These are phyloP conservation scores for Pythium dissimile DNA, from an alignment of 352 stramenopile species.

Conservation along the genomic window DNA sequence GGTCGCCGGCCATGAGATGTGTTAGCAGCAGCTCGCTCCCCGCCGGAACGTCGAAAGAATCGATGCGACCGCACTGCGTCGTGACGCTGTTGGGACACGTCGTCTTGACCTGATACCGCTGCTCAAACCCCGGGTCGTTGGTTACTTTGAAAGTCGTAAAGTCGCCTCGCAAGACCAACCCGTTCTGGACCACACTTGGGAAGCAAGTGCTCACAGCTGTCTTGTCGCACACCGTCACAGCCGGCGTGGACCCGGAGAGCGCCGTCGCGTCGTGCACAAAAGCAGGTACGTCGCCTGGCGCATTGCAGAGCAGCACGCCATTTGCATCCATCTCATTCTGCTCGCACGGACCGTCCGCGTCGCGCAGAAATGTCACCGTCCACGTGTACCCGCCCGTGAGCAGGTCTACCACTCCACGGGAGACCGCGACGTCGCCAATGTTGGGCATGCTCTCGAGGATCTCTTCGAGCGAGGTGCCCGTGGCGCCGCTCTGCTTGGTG, in stretches of 20 bases:
- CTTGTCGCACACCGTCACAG: constrained; percentile 29
- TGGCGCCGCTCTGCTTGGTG: constrained; percentile 83
- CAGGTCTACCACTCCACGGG: constrained; percentile 76
- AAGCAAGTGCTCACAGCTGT: constrained; percentile 19
- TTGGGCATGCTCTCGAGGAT: constrained; percentile 94
- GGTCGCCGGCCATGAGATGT: constrained; percentile 37
- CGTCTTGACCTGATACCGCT: constrained; percentile 38
- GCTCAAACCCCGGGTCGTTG: constrained; percentile 57
- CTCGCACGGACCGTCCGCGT: constrained; percentile 58
- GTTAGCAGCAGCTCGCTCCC: constrained; percentile 30
- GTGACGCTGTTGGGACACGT: constrained; percentile 21
- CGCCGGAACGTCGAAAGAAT: constrained; percentile 26
- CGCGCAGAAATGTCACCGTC: constrained; percentile 94
- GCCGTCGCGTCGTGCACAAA: constrained; percentile 38
- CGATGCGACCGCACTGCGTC: constrained; percentile 24
- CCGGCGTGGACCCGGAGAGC: constrained; percentile 33
- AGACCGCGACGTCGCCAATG: constrained; percentile 92
- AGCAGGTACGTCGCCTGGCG: constrained; percentile 89
- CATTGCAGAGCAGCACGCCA: constrained; percentile 86
- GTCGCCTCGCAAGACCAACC: constrained; percentile 82
- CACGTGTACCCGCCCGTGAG: constrained; percentile 93
- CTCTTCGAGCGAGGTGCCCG: constrained; percentile 93
- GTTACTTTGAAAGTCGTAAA: constrained; percentile 87
- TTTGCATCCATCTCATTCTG: constrained; percentile 47
- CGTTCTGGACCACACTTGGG: constrained; percentile 31